These are phyloP conservation scores for Corymbia maculata DNA, from an alignment of 345 rosid genomes.

Conservation along the genomic window DNA sequence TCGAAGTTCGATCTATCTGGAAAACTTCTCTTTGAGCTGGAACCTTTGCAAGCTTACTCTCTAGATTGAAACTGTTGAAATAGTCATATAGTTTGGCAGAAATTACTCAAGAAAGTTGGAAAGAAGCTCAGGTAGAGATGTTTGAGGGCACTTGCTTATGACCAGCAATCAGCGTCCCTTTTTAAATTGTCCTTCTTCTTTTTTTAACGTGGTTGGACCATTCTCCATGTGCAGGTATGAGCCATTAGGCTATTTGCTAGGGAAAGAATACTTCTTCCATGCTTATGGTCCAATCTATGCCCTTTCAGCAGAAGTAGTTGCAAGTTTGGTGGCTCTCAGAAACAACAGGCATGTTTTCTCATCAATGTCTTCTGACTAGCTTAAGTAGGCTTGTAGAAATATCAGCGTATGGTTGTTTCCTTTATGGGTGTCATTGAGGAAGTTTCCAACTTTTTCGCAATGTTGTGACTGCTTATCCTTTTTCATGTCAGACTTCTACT, in stretches of 20 bases:
- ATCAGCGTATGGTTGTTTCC: neutral
- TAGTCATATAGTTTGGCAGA: neutral
- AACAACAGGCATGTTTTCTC: slow-evolving; percentile 52
- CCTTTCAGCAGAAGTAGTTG: slow-evolving; percentile 82
- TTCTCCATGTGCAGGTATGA: slow-evolving; percentile 59
- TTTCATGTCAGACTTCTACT: neutral
- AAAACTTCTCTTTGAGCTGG: neutral
- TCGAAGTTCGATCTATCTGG: neutral
- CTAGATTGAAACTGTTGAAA: neutral
- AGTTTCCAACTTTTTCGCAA: neutral
- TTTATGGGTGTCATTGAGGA: neutral
- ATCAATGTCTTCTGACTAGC: neutral
- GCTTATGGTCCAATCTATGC: slow-evolving; percentile 95
- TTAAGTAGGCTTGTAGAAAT: neutral
- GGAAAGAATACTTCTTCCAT: slow-evolving; percentile 84
- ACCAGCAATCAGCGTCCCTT: neutral
- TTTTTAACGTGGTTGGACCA: neutral
- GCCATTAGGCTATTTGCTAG: slow-evolving; percentile 64
- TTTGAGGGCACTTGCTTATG: neutral
- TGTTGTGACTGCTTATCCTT: neutral
- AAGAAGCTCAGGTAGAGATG: neutral
- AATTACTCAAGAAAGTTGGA: neutral
- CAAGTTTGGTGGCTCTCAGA: slow-evolving; percentile 70
- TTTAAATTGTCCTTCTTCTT: neutral
- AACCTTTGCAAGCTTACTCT: neutral